phyloP scores from a whole-genome alignment of 345 rosid species.

The Euphorbia tirucalli region DNA sequence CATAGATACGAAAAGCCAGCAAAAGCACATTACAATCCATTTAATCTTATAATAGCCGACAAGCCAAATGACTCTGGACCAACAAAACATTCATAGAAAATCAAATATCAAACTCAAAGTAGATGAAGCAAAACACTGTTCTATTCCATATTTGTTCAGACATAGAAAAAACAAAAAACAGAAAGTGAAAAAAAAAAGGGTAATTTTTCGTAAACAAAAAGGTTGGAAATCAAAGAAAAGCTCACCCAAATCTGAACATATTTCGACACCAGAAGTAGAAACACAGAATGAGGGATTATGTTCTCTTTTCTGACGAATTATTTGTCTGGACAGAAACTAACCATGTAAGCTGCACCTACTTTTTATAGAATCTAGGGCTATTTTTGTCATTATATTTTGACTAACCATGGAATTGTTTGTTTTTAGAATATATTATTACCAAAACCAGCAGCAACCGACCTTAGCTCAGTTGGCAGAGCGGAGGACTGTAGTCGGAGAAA shows the following conservation, averaged over 20 bases:
- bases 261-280: background rate
- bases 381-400: background rate
- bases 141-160: background rate
- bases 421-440: too few relatives aligned
- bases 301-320: background rate
- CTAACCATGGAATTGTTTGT: background rate
- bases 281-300: background rate
- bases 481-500: slow-evolving; percentile 82
- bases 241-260: slow-evolving; percentile 23
- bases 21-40: slow-evolving; percentile 1
- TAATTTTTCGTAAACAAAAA: background rate
- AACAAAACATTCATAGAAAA: background rate
- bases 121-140: background rate
- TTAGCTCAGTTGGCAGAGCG: slow-evolving; percentile 99
- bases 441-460: slow-evolving; percentile 42
- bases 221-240: background rate
- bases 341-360: slow-evolving; percentile 2
- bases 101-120: background rate
- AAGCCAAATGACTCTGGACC: background rate
- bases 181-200: background rate
- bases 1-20: background rate
- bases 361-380: background rate
- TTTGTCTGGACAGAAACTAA: background rate
- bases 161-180: background rate
- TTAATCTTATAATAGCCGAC: background rate